phyloP scores from a whole-genome alignment of 306 rosid genomes.

The Echinosophora koreensis region DNA sequence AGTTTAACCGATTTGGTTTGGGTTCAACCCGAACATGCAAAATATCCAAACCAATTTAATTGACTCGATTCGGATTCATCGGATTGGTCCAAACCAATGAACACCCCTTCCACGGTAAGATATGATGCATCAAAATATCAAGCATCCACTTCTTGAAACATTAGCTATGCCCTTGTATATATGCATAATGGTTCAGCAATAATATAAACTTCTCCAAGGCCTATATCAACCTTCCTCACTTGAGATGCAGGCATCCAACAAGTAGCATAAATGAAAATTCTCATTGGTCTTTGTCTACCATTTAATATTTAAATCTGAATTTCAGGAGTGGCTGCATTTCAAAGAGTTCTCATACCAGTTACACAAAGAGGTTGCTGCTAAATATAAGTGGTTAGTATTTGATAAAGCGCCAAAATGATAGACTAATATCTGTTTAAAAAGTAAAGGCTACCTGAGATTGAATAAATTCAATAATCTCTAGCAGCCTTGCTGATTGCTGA shows the following conservation, averaged over 20 bases:
- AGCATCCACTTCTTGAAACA: background rate
- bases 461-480: slow-evolving; percentile 90
- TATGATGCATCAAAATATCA: slow-evolving; percentile 2
- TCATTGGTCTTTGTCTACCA: slow-evolving; percentile 4
- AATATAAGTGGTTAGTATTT: slow-evolving; percentile 32
- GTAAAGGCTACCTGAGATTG: slow-evolving; percentile 83
- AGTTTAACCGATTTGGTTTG: no score
- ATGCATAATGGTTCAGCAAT: background rate
- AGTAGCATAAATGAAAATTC: slow-evolving; percentile 20
- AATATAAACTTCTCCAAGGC: background rate
- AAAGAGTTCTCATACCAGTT: background rate
- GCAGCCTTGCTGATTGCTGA: slow-evolving; percentile 90
- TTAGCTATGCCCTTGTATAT: background rate
- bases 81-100: no score
- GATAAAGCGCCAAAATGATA: slow-evolving; percentile 25
- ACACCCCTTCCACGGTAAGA: background rate
- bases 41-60: no score
- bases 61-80: no score
- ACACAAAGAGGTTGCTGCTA: background rate
- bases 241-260: background rate
- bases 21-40: no score
- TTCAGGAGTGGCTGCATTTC: background rate
- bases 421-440: slow-evolving; percentile 10
- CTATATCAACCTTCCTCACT: background rate
- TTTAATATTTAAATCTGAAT: background rate